Percentiles rank a stretch among this genome's conserved stretches.
Evolutionary conservation across 2,329 filamentous ascomycete species (phyloP).

Genomic region (Pseudogymnoascus sp.): DNA sequence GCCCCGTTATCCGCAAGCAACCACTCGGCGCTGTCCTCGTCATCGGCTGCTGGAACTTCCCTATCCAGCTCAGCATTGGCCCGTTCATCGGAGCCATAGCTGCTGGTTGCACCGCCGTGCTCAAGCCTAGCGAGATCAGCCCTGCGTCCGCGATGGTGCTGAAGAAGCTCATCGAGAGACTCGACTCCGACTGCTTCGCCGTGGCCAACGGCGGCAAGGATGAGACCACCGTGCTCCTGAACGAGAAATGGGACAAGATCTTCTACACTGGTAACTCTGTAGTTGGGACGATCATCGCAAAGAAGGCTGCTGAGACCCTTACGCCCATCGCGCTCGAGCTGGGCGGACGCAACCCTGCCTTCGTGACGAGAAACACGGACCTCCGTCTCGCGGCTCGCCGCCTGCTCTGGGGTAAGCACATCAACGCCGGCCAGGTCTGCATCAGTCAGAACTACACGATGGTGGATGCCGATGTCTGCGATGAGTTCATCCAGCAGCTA

Average conservation of each 20-base stretch:
- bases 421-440: conserved; percentile 87
- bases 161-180: conserved; percentile 66
- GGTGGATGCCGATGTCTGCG: conserved; percentile 65
- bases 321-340: conserved; percentile 87
- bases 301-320: conserved; percentile 80
- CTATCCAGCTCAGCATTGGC: conserved; percentile 68
- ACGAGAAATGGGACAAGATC: conserved; percentile 95
- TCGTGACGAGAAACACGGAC: conserved; percentile 78
- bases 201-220: conserved; percentile 73
- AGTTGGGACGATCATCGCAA: conserved; percentile 79
- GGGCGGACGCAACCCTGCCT: conserved; percentile 84
- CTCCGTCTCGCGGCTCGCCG: conserved; percentile 71
- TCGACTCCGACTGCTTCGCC: conserved; percentile 69
- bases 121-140: conserved; percentile 85
- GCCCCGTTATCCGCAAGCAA: conserved; percentile 73
- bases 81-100: conserved; percentile 85
- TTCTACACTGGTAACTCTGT: conserved; percentile 79
- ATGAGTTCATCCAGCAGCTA: conserved; percentile 65
- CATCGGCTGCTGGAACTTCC: conserved; percentile 93
- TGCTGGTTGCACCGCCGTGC: conserved; percentile 77
- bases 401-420: conserved; percentile 78
- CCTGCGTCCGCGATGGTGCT: conserved; percentile 69
- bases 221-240: conserved; percentile 72
- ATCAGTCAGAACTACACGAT: conserved; percentile 89
- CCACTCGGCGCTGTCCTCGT: conserved; percentile 76